Evolutionary conservation across 441 rosid genomes (phyloP), one percentile per base, ranked within the genome.

Genomic region (Euphorbia corollata): DNA sequence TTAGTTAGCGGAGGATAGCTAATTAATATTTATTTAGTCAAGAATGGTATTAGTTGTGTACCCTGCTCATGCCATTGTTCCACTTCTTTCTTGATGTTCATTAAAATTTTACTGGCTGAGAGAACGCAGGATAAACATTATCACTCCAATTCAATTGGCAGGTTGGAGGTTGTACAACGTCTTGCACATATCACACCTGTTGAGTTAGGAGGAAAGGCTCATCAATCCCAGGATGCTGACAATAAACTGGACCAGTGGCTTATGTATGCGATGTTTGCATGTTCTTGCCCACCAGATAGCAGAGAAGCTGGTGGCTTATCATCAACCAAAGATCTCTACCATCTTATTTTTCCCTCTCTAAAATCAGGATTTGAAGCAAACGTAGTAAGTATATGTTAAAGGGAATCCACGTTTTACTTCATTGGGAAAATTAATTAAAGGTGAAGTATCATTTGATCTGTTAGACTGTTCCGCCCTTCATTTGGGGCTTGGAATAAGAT

Each of bases 191-290:
- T 95, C 43, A 95, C 98, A 41, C 99, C 99, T 30, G 75, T 76
- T 76, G 99, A 95, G 73, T 78, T 95, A 69, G 99, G 99, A 54
- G 99, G 94, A 74, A 95, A 87, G 84, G 93, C 96, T 74, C 84
- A 76, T 79, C 94, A 87, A 74, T 81, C 96, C 61, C 98, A 86
- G 80, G 99, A 95, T 81, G 83, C 84, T 50, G 99, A 95, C 78
- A 92, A 87, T 81, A 92, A 92, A 81, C 87, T 87, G 79, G 99
- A 95, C 77, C 99, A 95, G 76, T 92, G 99, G 99, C 94, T 92
- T 68, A 80, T 95, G 82, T 95, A 95, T 79, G 91, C 98, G 61
- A 86, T 90, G 91, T 95, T 92, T 78, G 86, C 95, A 59, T 95
- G 99, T 79, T 92, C 99, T 15, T 95, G 99, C 71, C 98, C 96